Conservation (phyloP, 768 basidiomycete genomes). For the Hypholoma fasciculare region DNA sequence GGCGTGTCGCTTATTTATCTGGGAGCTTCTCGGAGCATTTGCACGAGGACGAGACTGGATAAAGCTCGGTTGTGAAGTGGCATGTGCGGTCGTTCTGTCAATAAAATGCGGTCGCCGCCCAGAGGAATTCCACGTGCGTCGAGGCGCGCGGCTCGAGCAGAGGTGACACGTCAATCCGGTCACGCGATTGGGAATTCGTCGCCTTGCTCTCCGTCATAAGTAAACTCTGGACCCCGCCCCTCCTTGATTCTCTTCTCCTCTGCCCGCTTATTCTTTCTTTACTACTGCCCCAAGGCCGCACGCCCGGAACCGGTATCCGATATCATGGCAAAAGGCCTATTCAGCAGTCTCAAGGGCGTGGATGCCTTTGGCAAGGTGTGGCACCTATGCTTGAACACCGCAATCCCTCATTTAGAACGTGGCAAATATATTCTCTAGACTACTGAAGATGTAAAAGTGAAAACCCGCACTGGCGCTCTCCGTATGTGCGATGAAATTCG, state of each 20-base stretch:
- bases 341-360: constrained; percentile 81
- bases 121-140: constrained; percentile 3
- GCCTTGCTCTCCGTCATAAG: constrained; percentile 18
- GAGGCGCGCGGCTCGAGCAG: constrained; percentile 25
- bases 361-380: constrained; percentile 99
- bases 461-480: constrained; percentile 91
- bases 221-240: constrained; percentile 9
- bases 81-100: too few species aligned
- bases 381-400: constrained; percentile 8
- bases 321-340: constrained; percentile 75
- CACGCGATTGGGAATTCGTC: constrained; percentile 24
- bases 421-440: constrained; percentile 56
- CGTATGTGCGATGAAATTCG: constrained; percentile 47
- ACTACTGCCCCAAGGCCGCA: constrained; percentile 29
- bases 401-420: constrained; percentile 15
- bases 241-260: constrained; percentile 19
- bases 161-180: constrained; percentile 39
- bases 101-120: constrained; percentile 1
- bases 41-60: constrained; percentile 15
- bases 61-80: constrained; percentile 24
- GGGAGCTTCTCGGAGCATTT: constrained; percentile 10
- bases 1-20: constrained; percentile 11
- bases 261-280: constrained; percentile 13
- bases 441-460: constrained; percentile 98
- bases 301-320: constrained; percentile 35